A percentile compares a stretch with the other conserved stretches of the same genome.
These are phyloP conservation scores for Rhizoclosmatium sp. DNA, from an alignment of 192 early-diverging fungal species.

Conservation along the genomic window DNA sequence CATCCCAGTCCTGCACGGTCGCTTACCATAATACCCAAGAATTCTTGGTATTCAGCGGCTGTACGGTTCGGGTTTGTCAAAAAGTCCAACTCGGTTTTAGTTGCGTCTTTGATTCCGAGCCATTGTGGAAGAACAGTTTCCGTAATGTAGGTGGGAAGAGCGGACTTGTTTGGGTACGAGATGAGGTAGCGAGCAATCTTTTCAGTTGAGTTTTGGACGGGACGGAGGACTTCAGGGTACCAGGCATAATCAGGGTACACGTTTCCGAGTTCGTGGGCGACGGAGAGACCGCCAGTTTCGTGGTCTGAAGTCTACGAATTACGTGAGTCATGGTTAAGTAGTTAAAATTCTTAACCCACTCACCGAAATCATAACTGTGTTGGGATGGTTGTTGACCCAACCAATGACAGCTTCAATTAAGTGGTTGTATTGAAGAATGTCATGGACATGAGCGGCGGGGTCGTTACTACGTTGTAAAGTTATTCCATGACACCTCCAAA, in stretches of 20 bases:
- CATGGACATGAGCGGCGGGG: conserved; percentile 88
- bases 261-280: conserved; percentile 73
- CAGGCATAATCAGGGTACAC: conserved; percentile 86
- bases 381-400: conserved; percentile 80
- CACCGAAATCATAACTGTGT: conserved; percentile 84
- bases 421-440: conserved; percentile 90
- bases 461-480: conserved; percentile 72
- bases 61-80: conserved; percentile 47
- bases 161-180: conserved; percentile 18
- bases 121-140: conserved; percentile 68
- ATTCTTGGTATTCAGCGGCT: conserved; percentile 49
- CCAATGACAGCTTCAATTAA: conserved; percentile 73
- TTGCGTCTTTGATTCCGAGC: conserved; percentile 77
- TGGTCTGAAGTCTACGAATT: conserved; percentile 73
- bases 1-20: conserved; percentile 59
- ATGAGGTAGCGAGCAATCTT: conserved; percentile 46
- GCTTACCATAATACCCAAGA: conserved; percentile 53
- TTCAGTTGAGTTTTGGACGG: conserved; percentile 71
- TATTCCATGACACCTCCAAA: not conserved
- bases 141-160: conserved; percentile 45
- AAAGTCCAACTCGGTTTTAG: conserved; percentile 52
- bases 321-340: not conserved
- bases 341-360: not conserved
- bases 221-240: conserved; percentile 75
- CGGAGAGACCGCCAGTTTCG: conserved; percentile 94